Evolutionary conservation across 179 eudicot genomes (phyloP).

Genomic region (Gypsophila paniculata): DNA sequence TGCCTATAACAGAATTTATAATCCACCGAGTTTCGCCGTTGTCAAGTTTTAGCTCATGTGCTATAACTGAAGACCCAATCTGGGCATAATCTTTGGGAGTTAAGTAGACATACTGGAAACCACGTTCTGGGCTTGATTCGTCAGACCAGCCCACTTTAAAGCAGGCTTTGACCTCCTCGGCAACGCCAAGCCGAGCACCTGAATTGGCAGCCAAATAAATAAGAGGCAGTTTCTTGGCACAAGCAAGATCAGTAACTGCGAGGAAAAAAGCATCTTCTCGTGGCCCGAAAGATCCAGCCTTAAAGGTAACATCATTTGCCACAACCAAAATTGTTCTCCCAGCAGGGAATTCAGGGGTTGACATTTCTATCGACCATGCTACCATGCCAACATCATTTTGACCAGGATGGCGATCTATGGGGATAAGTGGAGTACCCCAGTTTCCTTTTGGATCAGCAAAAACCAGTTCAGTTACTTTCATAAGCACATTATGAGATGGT

Average conservation of each 20-base stretch:
- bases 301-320: slow-evolving; percentile 87
- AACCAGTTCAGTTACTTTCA: slow-evolving; percentile 64
- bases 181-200: slow-evolving; percentile 98
- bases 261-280: slow-evolving; percentile 91
- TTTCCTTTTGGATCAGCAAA: slow-evolving; percentile 68
- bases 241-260: slow-evolving; percentile 89
- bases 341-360: slow-evolving; percentile 87
- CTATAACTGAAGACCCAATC: slow-evolving; percentile 69
- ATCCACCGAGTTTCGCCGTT: slow-evolving; percentile 80
- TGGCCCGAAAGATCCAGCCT: slow-evolving; percentile 94
- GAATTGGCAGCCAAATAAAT: slow-evolving; percentile 96
- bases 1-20: slow-evolving; percentile 86
- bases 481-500: slow-evolving; percentile 42
- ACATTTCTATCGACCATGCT: slow-evolving; percentile 89
- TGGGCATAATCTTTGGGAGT: slow-evolving; percentile 68
- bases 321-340: slow-evolving; percentile 79
- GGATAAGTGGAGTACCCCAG: slow-evolving; percentile 76
- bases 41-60: slow-evolving; percentile 69
- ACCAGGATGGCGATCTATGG: slow-evolving; percentile 60
- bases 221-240: slow-evolving; percentile 77
- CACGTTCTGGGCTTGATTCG: slow-evolving; percentile 76
- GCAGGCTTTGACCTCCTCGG: slow-evolving; percentile 91
- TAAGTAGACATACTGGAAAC: slow-evolving; percentile 85
- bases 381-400: slow-evolving; percentile 91
- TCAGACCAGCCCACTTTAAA: slow-evolving; percentile 98